These are phyloP conservation scores for Diplosphaera chodatii DNA, from an alignment of 139 green algal genomes.

Conservation along the genomic window DNA sequence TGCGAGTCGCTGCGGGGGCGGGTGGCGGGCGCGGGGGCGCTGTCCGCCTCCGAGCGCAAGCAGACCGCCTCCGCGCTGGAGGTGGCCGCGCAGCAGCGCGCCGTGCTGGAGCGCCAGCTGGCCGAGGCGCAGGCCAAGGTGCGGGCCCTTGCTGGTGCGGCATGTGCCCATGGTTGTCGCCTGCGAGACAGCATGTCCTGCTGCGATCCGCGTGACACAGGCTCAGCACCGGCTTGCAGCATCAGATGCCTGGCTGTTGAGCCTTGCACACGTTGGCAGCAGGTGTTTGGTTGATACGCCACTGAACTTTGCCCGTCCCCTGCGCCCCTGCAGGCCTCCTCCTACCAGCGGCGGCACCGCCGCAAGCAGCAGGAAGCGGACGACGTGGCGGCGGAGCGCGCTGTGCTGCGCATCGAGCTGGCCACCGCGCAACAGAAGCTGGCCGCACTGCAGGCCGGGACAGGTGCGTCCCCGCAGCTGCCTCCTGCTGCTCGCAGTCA, in stretches of 20 bases:
- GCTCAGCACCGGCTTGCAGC: no score
- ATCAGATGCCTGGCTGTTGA: no score
- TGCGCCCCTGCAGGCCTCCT: background rate
- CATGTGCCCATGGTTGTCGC: no score
- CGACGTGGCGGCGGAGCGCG: background rate
- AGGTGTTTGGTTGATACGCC: no score
- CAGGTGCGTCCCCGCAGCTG: no score
- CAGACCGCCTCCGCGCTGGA: background rate
- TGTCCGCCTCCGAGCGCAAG: background rate
- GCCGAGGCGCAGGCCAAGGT: background rate
- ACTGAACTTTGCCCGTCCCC: no score
- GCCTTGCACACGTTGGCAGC: no score
- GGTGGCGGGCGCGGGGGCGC: background rate
- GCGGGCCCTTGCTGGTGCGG: no score
- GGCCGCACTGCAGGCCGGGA: background rate
- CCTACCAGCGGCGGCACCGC: background rate
- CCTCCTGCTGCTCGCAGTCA: no score
- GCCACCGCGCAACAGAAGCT: background rate
- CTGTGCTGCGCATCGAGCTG: background rate
- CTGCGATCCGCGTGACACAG: no score
- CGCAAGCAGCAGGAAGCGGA: background rate
- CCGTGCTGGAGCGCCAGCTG: background rate
- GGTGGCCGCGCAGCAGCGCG: background rate
- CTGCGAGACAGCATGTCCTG: no score
- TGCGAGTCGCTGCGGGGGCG: background rate